Conservation (phyloP, 202 grass and related monocot genomes). For the Musa balbisiana region DNA sequence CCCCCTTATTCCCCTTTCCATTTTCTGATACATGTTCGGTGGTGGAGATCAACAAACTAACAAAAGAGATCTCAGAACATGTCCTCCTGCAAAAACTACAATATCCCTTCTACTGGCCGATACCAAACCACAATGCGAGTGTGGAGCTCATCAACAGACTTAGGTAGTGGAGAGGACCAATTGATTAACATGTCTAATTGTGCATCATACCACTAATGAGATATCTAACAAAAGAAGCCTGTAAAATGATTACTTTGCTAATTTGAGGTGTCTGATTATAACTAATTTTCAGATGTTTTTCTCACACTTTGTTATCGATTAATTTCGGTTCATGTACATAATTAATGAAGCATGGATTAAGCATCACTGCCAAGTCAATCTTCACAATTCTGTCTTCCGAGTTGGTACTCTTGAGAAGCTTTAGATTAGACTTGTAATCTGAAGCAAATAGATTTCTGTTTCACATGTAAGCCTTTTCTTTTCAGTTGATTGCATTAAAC, state of each 20-base stretch:
- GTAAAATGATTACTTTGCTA: neutral
- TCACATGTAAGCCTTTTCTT: too few species aligned
- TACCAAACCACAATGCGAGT: neutral
- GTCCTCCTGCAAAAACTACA: neutral
- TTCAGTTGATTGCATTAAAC: too few species aligned
- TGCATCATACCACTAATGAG: neutral
- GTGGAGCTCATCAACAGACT: neutral
- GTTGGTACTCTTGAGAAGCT: too few species aligned
- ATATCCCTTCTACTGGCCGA: neutral
- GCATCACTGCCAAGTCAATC: neutral
- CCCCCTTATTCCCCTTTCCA: conserved; percentile 1
- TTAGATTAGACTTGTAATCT: too few species aligned
- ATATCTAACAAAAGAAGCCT: neutral
- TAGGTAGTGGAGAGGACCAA: neutral
- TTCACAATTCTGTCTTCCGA: too few species aligned
- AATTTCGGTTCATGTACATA: too few species aligned
- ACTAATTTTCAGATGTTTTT: neutral
- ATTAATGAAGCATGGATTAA: neutral
- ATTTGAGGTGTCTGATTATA: neutral
- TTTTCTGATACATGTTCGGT: neutral
- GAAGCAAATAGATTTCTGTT: too few species aligned
- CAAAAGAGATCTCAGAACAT: neutral
- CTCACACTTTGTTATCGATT: neutral
- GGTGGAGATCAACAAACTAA: neutral
- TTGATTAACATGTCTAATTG: neutral